Conservation (phyloP, 768 basidiomycete genomes). For the Pisolithus microcarpus region DNA sequence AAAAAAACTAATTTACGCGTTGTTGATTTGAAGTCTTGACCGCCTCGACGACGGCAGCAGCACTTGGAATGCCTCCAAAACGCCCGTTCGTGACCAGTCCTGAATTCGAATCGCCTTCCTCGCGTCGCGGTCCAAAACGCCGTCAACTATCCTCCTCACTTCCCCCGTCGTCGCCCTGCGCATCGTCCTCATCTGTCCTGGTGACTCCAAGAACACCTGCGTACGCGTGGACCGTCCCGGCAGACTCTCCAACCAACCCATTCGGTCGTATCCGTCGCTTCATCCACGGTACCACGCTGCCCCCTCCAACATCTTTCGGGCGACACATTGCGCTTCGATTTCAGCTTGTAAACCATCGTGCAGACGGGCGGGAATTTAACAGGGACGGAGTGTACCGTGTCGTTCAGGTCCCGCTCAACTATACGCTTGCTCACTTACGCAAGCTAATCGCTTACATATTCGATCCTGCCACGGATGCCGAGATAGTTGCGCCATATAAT, state of each 20-base stretch:
- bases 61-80: conserved; percentile 19
- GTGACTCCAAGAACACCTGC: conserved; percentile 33
- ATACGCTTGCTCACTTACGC: conserved; percentile 60
- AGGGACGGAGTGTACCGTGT: conserved; percentile 54
- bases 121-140: conserved; percentile 25
- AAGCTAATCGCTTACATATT: conserved; percentile 59
- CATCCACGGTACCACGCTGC: conserved; percentile 31
- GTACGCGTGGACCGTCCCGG: conserved; percentile 39
- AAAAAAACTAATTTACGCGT: conserved; percentile 6
- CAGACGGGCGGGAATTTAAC: conserved; percentile 15
- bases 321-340: conserved; percentile 60
- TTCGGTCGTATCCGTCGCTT: conserved; percentile 50
- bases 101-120: conserved; percentile 21
- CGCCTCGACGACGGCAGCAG: neutral
- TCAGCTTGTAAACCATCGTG: conserved; percentile 41
- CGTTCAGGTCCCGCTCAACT: conserved; percentile 63
- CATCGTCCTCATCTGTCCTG: conserved; percentile 18
- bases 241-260: conserved; percentile 66
- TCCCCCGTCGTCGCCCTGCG: conserved; percentile 23
- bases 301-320: conserved; percentile 41
- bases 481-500: conserved; percentile 15
- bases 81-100: conserved; percentile 20
- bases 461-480: conserved; percentile 19
- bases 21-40: neutral
- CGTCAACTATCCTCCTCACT: conserved; percentile 15